Percentiles rank a stretch among this genome's conserved stretches.
Evolutionary conservation across 257 asterid genomes (phyloP).

Genomic region (Nicotiana tabacum): DNA sequence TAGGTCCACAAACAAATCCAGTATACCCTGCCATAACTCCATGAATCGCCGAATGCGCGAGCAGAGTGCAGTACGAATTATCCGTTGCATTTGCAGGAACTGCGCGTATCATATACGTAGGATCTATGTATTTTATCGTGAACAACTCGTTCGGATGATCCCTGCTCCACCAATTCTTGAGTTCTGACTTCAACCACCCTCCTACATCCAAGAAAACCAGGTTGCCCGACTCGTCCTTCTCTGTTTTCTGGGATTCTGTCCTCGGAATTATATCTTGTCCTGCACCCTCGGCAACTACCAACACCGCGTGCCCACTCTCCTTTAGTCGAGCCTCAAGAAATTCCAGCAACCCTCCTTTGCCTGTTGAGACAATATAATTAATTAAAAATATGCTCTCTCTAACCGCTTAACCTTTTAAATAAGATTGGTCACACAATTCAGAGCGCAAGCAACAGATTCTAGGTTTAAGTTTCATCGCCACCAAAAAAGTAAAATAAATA

Average conservation of each 20-base stretch:
- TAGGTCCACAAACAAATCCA: slow-evolving; percentile 64
- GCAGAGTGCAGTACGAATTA: slow-evolving; percentile 58
- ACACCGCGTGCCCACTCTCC: slow-evolving; percentile 51
- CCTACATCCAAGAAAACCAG: slow-evolving; percentile 72
- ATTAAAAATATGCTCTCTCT: too few species aligned
- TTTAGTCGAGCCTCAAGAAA: slow-evolving; percentile 39
- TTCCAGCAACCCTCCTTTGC: slow-evolving; percentile 57
- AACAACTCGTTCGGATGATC: slow-evolving; percentile 55
- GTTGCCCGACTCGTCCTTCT: slow-evolving; percentile 73
- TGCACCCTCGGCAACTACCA: slow-evolving; percentile 81
- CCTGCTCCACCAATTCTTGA: slow-evolving; percentile 74
- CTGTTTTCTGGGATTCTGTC: slow-evolving; percentile 30
- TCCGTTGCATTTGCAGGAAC: slow-evolving; percentile 71
- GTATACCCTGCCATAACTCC: slow-evolving; percentile 92
- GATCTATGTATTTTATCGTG: slow-evolving; percentile 72
- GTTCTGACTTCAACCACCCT: slow-evolving; percentile 69
- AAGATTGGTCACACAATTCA: background rate
- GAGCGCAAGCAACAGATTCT: background rate
- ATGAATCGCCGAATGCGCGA: slow-evolving; percentile 73
- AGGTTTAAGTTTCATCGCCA: background rate
- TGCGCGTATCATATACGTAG: slow-evolving; percentile 75
- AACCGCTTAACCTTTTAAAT: too few species aligned
- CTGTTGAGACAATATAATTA: background rate
- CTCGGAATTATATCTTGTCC: slow-evolving; percentile 62
- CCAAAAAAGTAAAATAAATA: too few species aligned